Base-by-base conservation (phyloP, 257 asterid genomes). In the Penstemon barbatus region DNA sequence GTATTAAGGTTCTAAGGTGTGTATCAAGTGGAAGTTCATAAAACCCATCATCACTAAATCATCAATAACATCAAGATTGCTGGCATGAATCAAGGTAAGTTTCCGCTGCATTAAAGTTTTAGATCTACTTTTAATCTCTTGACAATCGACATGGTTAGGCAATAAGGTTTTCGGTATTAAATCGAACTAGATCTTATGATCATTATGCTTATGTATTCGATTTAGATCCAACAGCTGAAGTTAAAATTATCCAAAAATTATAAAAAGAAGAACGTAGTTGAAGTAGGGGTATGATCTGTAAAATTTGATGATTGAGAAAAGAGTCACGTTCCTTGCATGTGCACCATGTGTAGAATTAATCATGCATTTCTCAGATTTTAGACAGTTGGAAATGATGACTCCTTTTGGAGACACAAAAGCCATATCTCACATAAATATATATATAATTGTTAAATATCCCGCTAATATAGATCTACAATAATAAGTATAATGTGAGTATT, bases 271-370 rank as follows among this genome's bases (percentile, higher is more conserved):
- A 49, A 9, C 54, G 15, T 49, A 15, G 13, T 49, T 49, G 4
- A 49, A 49, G 54, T 49, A 1, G 0, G 54, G 54, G 18, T 49
- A 49, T 49, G 54, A 49, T 36, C 50, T 13, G 61, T 45, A 69
- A 38, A 61, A 46, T 25, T 61, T 12, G 7, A 11, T 46, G 12
- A 25, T 39, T 38, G 5, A 11, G 4, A 38, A 60, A 9, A 40
- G 37, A 65, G 58, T 51, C 82, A 52, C 46, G 76, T 69, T 64
- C 58, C 65, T 54, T 44, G 56, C 72, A 55, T 51, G 66, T 63
- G 64, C 71, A 63, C 54, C 69, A 62, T 66, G 52, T 61, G 57
- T 55, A 61, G 42, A 18, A 18, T 60, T 63, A 56, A 68, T 77
- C 18, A 63, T 62, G 55, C 1, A 57, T 57, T 37, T 38, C 54